Percentiles rank a stretch among this genome's conserved stretches.
Conservation (phyloP, 768 basidiomycete species). For the Rickenella mellea region DNA sequence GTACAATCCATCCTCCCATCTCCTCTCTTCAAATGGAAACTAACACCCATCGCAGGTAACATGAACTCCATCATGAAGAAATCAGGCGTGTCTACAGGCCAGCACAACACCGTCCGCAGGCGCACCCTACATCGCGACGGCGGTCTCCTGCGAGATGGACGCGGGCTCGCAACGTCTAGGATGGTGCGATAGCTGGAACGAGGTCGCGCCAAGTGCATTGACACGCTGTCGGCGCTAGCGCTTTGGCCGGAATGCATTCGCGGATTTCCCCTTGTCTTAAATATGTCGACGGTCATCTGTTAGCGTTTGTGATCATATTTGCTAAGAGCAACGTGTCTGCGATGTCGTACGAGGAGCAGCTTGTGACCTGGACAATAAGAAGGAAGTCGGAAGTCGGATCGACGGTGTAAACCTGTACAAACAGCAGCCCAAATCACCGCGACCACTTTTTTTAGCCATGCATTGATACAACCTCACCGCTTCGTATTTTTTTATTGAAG, state of each 20-base stretch:
- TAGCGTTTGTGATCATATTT: not conserved
- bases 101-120: slow-evolving; percentile 46
- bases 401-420: too few relatives aligned
- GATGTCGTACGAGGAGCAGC: not conserved
- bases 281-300: too few relatives aligned
- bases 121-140: slow-evolving; percentile 58
- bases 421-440: too few relatives aligned
- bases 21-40: too few relatives aligned
- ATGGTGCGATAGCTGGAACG: slow-evolving; percentile 73
- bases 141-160: slow-evolving; percentile 43
- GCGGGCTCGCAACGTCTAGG: slow-evolving; percentile 66
- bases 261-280: too few relatives aligned
- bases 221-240: slow-evolving; percentile 45
- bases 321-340: not conserved
- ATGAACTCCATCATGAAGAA: slow-evolving; percentile 23
- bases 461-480: too few relatives aligned
- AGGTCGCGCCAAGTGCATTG: slow-evolving; percentile 60
- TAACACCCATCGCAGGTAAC: slow-evolving; percentile 8
- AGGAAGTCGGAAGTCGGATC: not conserved
- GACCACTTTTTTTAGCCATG: too few relatives aligned
- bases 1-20: too few relatives aligned
- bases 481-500: too few relatives aligned
- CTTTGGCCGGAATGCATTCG: not conserved
- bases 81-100: slow-evolving; percentile 37
- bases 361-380: not conserved